Base-by-base conservation (phyloP, 805 yeast genomes). In the Suhomyces faveliae region DNA sequence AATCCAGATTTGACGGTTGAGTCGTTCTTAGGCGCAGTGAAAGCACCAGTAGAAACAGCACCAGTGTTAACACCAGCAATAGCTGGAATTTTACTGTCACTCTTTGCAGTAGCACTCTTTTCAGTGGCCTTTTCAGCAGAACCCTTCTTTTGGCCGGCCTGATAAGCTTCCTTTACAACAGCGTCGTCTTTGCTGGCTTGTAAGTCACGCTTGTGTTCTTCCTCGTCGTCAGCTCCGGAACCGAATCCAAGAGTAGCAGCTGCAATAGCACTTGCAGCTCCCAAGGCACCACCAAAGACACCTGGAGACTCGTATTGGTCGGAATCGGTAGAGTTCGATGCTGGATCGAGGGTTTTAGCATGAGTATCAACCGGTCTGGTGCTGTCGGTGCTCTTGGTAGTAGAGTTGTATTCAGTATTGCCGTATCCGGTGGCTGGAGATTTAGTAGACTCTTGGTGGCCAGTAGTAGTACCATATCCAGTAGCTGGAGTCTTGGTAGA, bases 271-370 rank as follows among this genome's bases (percentile, higher is more conserved):
- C 45, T 43, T 19, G 48, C 24, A 13, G 56, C 51, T 21, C 51
- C 56, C 10, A 35, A 43, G 24, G 54, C 56, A 13, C 59, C 59
- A n/a, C 50, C 60, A 12, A 55, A 49, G n/a, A 43, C 13, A 20
- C 54, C 57, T 11, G 52, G 55, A 20, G 46, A 43, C 4, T 27
- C 11, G 9, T 41, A 47, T 15, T 37, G 41, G 21, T 35, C 9
- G 15, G 23, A 9, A 13, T 40, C 15, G 29, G n/a, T 24, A 9
- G 33, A 35, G 7, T 35, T 35, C 17, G 22, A 35, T 8, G 23
- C 21, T 40, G 42, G 42, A 13, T 15, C 42, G 9, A 24, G 23
- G 10, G 40, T 21, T 4, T 37, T 20, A 15, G 40, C 2, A 9
- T 20, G 11, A 11, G 38, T 35, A 20, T 35, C 21, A 6, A 17